These are phyloP conservation scores for Stereum hirsutum DNA, from an alignment of 1,284 basidiomycete species.

Conservation along the genomic window DNA sequence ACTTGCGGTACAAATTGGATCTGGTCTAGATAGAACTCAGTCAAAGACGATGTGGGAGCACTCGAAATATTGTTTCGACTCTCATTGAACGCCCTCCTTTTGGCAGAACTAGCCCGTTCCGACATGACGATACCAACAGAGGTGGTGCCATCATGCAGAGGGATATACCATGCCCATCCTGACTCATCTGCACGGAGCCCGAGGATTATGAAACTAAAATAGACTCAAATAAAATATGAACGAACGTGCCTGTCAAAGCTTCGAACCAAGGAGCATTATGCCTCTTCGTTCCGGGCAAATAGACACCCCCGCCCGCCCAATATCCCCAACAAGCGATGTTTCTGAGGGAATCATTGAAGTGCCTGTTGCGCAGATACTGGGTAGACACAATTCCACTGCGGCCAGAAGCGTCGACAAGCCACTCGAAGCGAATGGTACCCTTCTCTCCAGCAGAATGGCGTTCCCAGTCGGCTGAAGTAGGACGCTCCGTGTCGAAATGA, in stretches of 20 bases:
- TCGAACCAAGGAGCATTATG: slow-evolving; percentile 20
- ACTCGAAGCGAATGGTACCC: slow-evolving; percentile 30
- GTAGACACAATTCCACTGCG: slow-evolving; percentile 38
- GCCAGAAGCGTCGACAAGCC: slow-evolving; percentile 37
- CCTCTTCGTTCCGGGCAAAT: slow-evolving; percentile 18
- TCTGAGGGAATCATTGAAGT: slow-evolving; percentile 30
- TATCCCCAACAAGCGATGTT: slow-evolving; percentile 46
- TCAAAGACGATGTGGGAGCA: too few relatives aligned
- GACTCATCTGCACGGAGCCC: slow-evolving; percentile 24
- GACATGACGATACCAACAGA: slow-evolving; percentile 43
- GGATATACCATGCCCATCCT: slow-evolving; percentile 43
- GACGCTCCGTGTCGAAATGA: slow-evolving; percentile 21
- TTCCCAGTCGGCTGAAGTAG: slow-evolving; percentile 28
- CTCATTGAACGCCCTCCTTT: slow-evolving; percentile 21
- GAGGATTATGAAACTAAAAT: too few relatives aligned
- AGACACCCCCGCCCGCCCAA: slow-evolving; percentile 31
- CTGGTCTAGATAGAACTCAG: slow-evolving; percentile 27
- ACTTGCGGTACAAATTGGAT: slow-evolving; percentile 29
- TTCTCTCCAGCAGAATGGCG: slow-evolving; percentile 16
- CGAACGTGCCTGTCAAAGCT: slow-evolving; percentile 16
- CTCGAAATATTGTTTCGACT: too few relatives aligned
- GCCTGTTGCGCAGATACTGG: slow-evolving; percentile 35
- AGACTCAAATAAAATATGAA: not conserved
- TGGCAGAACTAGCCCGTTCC: slow-evolving; percentile 21
- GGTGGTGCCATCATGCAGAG: slow-evolving; percentile 33